Base-by-base conservation (phyloP, 768 basidiomycete species). In the Trametes gibbosa region DNA sequence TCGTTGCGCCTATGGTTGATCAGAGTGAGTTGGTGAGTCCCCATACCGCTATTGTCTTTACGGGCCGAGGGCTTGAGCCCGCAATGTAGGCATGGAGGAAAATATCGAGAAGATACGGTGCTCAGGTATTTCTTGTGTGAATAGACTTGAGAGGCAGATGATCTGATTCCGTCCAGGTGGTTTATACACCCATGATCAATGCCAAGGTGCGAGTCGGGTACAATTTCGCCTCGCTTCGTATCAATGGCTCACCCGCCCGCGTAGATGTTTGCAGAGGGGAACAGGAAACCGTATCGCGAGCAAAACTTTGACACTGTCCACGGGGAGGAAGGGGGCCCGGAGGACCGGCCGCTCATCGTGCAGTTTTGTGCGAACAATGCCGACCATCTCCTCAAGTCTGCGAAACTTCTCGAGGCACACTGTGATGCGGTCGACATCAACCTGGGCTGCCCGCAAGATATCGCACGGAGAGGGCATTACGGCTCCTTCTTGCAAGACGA, bases 151-250 rank as follows among this genome's bases (percentile, higher is more conserved):
- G 41, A 19, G 17, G 3, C 41, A n/a, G 17, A n/a, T 8, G 6
- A 19, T 42, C 7, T 23, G 23, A 24, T 23, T 13, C 19, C 2
- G n/a, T 35, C 17, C 45, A 95, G 84, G 81, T 98, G 21, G 81
- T 84, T n/a, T 98, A 97, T 69, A 95, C 95, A 0, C 97, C 97
- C 17, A 99, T 99, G 97, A 97, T 99, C 67, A 92, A 96, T 62
- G 92, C 95, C 59, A 94, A 91, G 76, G 88, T 89, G 29, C 29
- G 29, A 32, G 29, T 10, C 4, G 29, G 4, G 29, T 32, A 10
- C 10, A 10, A 5, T 32, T 10, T 5, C 29, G 40, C 50, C 53
- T 35, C 32, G 35, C 32, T 21, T 23, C 29, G 34, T 24, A 3
- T 12, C 2, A 2, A 21, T 16, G 5, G 3, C 24, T n/a, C 6